Conservation (phyloP, 2,329 filamentous ascomycete genomes). For the Camillea tinctor region DNA sequence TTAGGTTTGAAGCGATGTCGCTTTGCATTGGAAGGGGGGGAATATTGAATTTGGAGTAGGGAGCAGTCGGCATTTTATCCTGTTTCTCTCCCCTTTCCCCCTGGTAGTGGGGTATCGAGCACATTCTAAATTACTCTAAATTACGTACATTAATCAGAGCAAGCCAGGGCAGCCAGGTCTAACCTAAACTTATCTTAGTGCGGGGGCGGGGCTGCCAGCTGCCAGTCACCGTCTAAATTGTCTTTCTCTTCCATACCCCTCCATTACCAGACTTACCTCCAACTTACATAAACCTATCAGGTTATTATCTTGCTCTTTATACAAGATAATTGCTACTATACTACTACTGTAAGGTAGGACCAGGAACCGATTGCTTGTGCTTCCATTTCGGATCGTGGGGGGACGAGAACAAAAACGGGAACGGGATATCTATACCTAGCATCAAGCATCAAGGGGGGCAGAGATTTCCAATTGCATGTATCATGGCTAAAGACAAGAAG, state of each 20-base stretch:
- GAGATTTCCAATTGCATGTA: not conserved
- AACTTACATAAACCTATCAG: not conserved
- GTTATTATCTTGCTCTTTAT: not conserved
- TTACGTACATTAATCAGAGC: not conserved
- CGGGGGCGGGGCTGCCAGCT: constrained; percentile 21
- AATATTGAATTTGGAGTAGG: not conserved
- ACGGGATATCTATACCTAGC: too few relatives aligned
- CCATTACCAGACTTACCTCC: too few relatives aligned
- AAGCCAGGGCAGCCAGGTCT: not conserved
- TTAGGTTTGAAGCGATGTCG: constrained; percentile 3
- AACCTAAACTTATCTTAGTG: constrained; percentile 6
- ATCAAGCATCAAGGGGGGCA: too few relatives aligned
- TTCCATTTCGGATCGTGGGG: not conserved
- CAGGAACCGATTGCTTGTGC: not conserved
- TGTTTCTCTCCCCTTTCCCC: not conserved
- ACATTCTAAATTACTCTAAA: not conserved
- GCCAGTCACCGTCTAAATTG: constrained; percentile 2
- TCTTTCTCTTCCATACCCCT: too few relatives aligned
- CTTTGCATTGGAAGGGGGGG: not conserved
- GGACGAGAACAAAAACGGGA: too few relatives aligned
- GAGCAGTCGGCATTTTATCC: not conserved
- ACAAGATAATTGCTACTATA: not conserved
- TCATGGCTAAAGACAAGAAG: constrained; percentile 49
- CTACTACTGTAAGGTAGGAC: too few relatives aligned
- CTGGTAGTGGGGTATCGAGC: not conserved